Percentiles rank a stretch among this genome's conserved stretches.
These are phyloP conservation scores for Botrytis aclada DNA, from an alignment of 2,329 filamentous ascomycete species.

Conservation along the genomic window DNA sequence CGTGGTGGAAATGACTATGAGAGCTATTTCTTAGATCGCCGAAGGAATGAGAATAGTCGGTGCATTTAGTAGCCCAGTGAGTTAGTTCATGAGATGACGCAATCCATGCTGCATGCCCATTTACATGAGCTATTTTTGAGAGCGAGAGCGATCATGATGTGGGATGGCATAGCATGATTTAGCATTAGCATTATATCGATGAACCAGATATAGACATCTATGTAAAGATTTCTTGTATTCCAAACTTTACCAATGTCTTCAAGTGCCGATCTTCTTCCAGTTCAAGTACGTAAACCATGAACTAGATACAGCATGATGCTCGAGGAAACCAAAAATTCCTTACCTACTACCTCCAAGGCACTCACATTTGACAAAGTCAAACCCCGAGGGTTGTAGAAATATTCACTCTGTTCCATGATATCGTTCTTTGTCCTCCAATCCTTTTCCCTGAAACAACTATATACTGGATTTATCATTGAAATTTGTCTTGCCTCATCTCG, in stretches of 20 bases:
- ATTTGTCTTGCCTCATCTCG: neutral
- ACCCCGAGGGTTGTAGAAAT: neutral
- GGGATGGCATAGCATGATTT: neutral
- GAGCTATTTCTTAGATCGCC: slow-evolving; percentile 49
- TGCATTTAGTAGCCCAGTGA: neutral
- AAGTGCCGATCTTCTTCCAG: neutral
- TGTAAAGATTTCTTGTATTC: neutral
- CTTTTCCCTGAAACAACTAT: neutral
- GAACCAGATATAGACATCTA: neutral
- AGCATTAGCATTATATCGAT: neutral
- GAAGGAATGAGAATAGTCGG: neutral
- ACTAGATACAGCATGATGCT: neutral
- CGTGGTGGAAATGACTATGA: slow-evolving; percentile 67
- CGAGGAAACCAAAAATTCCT: too few species aligned
- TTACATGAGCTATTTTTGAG: neutral
- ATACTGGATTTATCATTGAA: neutral
- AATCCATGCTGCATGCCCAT: neutral
- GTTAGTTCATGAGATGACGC: neutral
- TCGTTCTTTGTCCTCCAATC: neutral
- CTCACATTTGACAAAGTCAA: neutral
- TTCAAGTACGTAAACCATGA: neutral
- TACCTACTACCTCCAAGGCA: neutral
- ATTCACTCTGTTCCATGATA: neutral
- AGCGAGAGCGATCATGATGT: neutral
- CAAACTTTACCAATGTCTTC: neutral